Evolutionary conservation across 2,329 filamentous ascomycete species (phyloP), one percentile per base, ranked within the genome.

Genomic region (Aspergillus costaricaensis): DNA sequence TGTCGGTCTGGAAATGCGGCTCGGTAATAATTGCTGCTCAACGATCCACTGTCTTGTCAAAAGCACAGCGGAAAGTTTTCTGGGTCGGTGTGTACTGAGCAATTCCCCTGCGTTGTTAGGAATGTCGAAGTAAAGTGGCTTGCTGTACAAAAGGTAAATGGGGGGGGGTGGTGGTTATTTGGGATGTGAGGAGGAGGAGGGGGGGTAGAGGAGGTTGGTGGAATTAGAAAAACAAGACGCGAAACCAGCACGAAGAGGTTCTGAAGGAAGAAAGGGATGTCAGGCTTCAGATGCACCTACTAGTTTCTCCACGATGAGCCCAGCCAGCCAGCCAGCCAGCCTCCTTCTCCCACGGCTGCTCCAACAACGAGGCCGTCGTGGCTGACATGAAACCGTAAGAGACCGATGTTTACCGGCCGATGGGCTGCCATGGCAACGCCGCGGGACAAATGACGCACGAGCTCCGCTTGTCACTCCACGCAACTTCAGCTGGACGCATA

Each of bases 341-440:
- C 30, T 36, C 30, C 27, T 30, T 3, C 32, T 15, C 25, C 43
- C 39, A 58, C 54, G 61, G 63, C 58, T 58, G 36, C 57, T 61
- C 56, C 43, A 61, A 61, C 58, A 51, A 58, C 59, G 41, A 50
- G 60, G 55, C 58, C 58, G 61, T 62, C 48, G 66, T 44, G 38
- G 53, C 60, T 64, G 62, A 62, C 58, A 61, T 66, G 58, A 62
- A 68, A 66, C 56, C 60, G 56, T 51, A 38, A 30, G 25, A 58
- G 57, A 49, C 55, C 56, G 58, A 65, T 75, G 74, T 74, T 75
- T 75, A 75, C 74, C 57, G 56, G 66, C 62, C 72, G 70, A 69
- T 67, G 56, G 54, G 70, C 69, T 76, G 73, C 71, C 71, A 76
- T 76, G 69, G 74, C 74, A 76, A 76, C 74, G 62, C 58, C 52